phyloP scores from a whole-genome alignment of 2,329 filamentous ascomycete species.

The Penicillium hordei region DNA sequence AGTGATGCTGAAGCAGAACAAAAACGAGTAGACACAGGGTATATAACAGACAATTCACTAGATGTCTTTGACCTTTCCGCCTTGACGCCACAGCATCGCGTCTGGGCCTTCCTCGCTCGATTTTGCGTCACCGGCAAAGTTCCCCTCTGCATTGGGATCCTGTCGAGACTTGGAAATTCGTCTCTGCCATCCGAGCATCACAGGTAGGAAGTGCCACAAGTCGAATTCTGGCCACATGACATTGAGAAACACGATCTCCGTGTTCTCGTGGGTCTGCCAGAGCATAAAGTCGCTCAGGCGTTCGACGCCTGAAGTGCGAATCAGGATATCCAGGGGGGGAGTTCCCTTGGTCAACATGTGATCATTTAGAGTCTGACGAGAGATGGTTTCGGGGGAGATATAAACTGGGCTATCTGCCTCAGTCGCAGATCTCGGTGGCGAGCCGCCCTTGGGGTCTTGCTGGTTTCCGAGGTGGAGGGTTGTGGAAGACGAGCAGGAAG shows the following conservation, averaged over 20 bases:
- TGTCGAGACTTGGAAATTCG: constrained; percentile 63
- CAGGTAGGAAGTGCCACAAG: constrained; percentile 87
- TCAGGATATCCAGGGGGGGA: constrained; percentile 84
- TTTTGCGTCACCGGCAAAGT: constrained; percentile 56
- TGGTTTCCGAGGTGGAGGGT: constrained; percentile 45
- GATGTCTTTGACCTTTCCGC: constrained; percentile 33
- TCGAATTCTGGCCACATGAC: constrained; percentile 97
- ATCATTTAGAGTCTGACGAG: constrained; percentile 72
- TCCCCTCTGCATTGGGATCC: constrained; percentile 57
- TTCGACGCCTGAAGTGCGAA: constrained; percentile 90
- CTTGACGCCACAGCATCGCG: constrained; percentile 16
- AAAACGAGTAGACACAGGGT: constrained; percentile 7
- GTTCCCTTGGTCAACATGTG: constrained; percentile 86
- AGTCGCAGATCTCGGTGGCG: constrained; percentile 31
- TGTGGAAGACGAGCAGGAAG: constrained; percentile 49
- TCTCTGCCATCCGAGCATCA: constrained; percentile 86
- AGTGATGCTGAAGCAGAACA: constrained; percentile 22
- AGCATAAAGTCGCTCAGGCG: constrained; percentile 97
- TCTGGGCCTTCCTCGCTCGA: constrained; percentile 29
- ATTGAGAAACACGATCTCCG: constrained; percentile 87
- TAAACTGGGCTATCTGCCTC: constrained; percentile 40
- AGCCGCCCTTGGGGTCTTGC: constrained; percentile 36
- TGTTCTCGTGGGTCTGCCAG: constrained; percentile 94
- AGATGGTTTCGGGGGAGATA: constrained; percentile 85
- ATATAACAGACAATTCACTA: constrained; percentile 20